These are phyloP conservation scores for Mollisiaceae sp. DNA, from an alignment of 2,329 filamentous ascomycete genomes.

Conservation along the genomic window DNA sequence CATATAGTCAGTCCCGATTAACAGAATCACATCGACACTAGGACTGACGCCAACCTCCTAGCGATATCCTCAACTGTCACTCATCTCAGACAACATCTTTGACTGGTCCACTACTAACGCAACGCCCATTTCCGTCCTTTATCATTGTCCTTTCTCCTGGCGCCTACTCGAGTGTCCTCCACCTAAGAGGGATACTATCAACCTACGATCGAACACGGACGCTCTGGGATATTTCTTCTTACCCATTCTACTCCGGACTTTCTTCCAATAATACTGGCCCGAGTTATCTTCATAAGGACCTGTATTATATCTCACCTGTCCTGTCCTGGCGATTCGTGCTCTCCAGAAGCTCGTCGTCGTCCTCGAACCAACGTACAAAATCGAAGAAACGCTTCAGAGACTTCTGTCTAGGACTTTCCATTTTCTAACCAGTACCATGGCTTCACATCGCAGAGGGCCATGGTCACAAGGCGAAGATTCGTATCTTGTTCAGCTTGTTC, in stretches of 20 bases:
- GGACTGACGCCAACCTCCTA: slow-evolving; percentile 11
- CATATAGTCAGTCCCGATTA: slow-evolving; percentile 15
- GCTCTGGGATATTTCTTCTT: background rate
- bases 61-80: slow-evolving; percentile 13
- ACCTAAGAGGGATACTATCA: slow-evolving; percentile 1
- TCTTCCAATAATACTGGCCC: background rate
- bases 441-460: slow-evolving; percentile 72
- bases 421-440: slow-evolving; percentile 29
- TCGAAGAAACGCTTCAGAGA: background rate
- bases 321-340: slow-evolving; percentile 20
- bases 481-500: slow-evolving; percentile 72
- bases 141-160: slow-evolving; percentile 15
- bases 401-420: slow-evolving; percentile 5
- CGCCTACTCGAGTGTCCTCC: slow-evolving; percentile 6
- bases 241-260: background rate
- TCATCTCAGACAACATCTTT: slow-evolving; percentile 12
- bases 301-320: slow-evolving; percentile 15
- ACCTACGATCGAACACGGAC: slow-evolving; percentile 11
- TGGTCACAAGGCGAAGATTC: slow-evolving; percentile 82
- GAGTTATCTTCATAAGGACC: slow-evolving; percentile 10
- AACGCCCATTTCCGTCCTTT: slow-evolving; percentile 13
- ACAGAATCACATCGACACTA: slow-evolving; percentile 12
- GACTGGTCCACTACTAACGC: slow-evolving; percentile 10
- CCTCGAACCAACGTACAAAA: background rate
- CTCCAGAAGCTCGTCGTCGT: slow-evolving; percentile 1